Evolutionary conservation across 2,329 filamentous ascomycete genomes (phyloP).

Genomic region (Calonectria fujianensis): DNA sequence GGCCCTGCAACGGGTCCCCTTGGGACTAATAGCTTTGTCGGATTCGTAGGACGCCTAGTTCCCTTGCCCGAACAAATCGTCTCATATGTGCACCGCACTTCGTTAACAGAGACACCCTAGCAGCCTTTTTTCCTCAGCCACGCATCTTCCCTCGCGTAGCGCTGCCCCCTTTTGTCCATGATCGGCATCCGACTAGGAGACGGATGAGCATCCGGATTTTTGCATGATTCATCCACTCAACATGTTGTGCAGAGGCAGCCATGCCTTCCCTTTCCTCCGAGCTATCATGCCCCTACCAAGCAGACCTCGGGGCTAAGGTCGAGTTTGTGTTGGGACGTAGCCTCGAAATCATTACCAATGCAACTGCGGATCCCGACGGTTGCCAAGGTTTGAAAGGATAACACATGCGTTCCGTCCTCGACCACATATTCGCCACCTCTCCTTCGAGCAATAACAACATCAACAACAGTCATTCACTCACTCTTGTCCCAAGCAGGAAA

Average conservation of each 20-base stretch:
- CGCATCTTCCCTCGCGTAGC: conserved; percentile 36
- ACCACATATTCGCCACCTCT: conserved; percentile 17
- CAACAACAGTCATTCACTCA: neutral
- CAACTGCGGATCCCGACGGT: conserved; percentile 25
- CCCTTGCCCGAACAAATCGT: conserved; percentile 26
- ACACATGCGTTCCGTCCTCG: conserved; percentile 10
- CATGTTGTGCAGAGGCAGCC: conserved; percentile 25
- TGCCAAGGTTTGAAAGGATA: conserved; percentile 16
- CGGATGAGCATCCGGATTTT: conserved; percentile 29
- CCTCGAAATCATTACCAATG: conserved; percentile 19
- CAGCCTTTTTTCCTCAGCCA: conserved; percentile 37
- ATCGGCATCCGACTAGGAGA: conserved; percentile 36
- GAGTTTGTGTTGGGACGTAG: conserved; percentile 5
- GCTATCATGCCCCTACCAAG: neutral
- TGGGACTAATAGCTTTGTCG: conserved; percentile 32
- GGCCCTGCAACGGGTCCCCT: conserved; percentile 22
- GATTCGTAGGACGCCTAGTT: conserved; percentile 33
- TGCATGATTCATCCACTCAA: conserved; percentile 37
- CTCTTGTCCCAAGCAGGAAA: conserved; percentile 1
- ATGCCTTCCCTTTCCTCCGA: conserved; percentile 25
- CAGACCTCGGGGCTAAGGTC: conserved; percentile 10
- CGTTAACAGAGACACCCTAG: conserved; percentile 32
- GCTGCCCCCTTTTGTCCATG: conserved; percentile 36
- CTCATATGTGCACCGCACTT: conserved; percentile 36
- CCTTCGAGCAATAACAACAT: neutral